A percentile compares a stretch with the other conserved stretches of the same genome.
phyloP scores from a whole-genome alignment of 2,329 filamentous ascomycete genomes.

The Botrytis tulipae region DNA sequence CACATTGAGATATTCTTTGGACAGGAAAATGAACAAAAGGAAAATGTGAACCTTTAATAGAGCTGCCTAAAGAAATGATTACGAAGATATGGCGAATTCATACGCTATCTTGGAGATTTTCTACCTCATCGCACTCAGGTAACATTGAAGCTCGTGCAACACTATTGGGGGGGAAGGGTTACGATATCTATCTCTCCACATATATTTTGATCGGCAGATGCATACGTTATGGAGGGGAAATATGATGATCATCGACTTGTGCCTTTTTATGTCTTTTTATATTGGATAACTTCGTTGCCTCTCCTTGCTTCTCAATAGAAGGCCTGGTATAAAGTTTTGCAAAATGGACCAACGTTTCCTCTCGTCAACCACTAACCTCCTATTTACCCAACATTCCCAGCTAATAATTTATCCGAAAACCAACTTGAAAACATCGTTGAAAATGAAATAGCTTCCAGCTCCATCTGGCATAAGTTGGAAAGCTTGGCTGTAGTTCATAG shows the following conservation, averaged over 20 bases:
- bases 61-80: slow-evolving; percentile 7
- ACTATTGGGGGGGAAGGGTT: not conserved
- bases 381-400: slow-evolving; percentile 29
- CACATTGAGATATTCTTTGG: not conserved
- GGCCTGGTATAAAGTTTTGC: slow-evolving; percentile 31
- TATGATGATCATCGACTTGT: slow-evolving; percentile 8
- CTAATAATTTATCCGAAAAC: slow-evolving; percentile 55
- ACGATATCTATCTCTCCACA: slow-evolving; percentile 3
- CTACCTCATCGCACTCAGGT: not conserved
- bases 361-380: slow-evolving; percentile 16
- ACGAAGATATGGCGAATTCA: not conserved
- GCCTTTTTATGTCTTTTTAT: slow-evolving; percentile 10
- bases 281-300: slow-evolving; percentile 25
- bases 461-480: slow-evolving; percentile 79
- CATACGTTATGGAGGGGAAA: not conserved
- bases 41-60: not conserved
- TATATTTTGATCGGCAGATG: slow-evolving; percentile 8
- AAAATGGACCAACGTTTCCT: slow-evolving; percentile 24
- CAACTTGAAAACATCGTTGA: slow-evolving; percentile 94
- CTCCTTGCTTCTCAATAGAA: slow-evolving; percentile 25
- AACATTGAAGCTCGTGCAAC: slow-evolving; percentile 5
- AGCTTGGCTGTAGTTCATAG: slow-evolving; percentile 86
- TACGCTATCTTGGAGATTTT: not conserved
- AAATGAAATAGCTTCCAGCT: slow-evolving; percentile 73
- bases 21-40: not conserved